Percentiles rank a stretch among this genome's conserved stretches.
phyloP scores from a whole-genome alignment of 2,329 filamentous ascomycete genomes.

The Colletotrichum graminicola region DNA sequence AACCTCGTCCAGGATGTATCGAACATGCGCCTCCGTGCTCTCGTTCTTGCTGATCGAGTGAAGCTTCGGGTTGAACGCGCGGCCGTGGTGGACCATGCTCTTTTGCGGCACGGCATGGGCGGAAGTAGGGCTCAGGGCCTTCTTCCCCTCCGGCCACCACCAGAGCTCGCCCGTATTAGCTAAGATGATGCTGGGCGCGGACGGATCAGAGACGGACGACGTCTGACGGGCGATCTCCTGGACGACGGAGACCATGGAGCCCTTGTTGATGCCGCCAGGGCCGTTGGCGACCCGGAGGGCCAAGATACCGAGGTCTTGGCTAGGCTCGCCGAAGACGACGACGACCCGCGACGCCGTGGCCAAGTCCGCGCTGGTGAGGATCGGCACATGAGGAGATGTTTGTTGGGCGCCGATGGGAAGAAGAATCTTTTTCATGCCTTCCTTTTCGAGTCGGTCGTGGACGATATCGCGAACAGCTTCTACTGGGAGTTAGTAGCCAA shows the following conservation, averaged over 20 bases:
- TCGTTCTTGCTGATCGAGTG: slow-evolving; percentile 75
- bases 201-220: slow-evolving; percentile 50
- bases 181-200: slow-evolving; percentile 73
- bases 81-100: slow-evolving; percentile 71
- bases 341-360: slow-evolving; percentile 71
- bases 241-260: slow-evolving; percentile 77
- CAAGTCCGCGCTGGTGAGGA: slow-evolving; percentile 71
- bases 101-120: slow-evolving; percentile 72
- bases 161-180: slow-evolving; percentile 82
- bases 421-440: slow-evolving; percentile 70
- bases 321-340: slow-evolving; percentile 78
- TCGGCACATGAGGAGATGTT: slow-evolving; percentile 72
- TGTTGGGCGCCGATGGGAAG: slow-evolving; percentile 68
- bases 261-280: slow-evolving; percentile 74
- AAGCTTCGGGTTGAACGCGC: slow-evolving; percentile 62
- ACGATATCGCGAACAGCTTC: slow-evolving; percentile 74
- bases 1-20: slow-evolving; percentile 74
- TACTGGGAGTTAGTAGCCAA: slow-evolving; percentile 50
- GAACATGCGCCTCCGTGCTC: slow-evolving; percentile 70
- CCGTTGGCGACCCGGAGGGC: slow-evolving; percentile 76
- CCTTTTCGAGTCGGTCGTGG: slow-evolving; percentile 68
- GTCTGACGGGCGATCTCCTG: slow-evolving; percentile 55
- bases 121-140: slow-evolving; percentile 68
- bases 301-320: slow-evolving; percentile 74
- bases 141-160: slow-evolving; percentile 77